phyloP scores from a whole-genome alignment of 2,329 filamentous ascomycete genomes.

The Myriosclerotinia curreyana region DNA sequence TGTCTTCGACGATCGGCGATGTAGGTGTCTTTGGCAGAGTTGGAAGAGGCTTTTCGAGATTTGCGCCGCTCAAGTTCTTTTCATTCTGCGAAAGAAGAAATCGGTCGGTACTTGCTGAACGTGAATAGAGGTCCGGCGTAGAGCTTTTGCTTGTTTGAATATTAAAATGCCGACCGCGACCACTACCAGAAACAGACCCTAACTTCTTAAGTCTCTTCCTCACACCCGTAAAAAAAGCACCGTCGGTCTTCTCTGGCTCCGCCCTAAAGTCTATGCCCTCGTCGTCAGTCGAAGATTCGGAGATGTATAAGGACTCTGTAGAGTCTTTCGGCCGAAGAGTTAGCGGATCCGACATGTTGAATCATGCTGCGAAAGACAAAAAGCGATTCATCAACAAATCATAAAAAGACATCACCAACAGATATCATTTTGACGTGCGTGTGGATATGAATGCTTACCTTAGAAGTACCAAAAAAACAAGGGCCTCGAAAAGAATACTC shows the following conservation, averaged over 20 bases:
- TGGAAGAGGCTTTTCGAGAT: conserved; percentile 38
- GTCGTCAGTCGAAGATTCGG: conserved; percentile 32
- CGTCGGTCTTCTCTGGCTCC: conserved; percentile 25
- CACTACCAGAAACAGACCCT: conserved; percentile 35
- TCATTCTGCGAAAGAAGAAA: conserved; percentile 21
- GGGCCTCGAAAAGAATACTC: conserved; percentile 22
- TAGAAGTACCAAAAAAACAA: conserved; percentile 17
- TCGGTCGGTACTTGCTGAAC: conserved; percentile 24
- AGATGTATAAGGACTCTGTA: conserved; percentile 32
- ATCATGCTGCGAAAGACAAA: conserved; percentile 31
- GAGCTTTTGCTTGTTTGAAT: conserved; percentile 28
- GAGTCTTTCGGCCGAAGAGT: conserved; percentile 36
- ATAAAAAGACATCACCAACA: conserved; percentile 23
- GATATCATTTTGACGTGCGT: conserved; percentile 18
- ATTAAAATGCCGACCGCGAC: conserved; percentile 30
- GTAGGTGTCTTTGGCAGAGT: conserved; percentile 34
- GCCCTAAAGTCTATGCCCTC: conserved; percentile 20
- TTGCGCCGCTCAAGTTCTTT: conserved; percentile 32
- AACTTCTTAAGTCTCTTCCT: conserved; percentile 37
- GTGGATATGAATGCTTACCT: conserved; percentile 24
- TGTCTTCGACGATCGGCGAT: conserved; percentile 25
- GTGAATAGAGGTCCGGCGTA: conserved; percentile 23
- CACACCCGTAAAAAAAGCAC: conserved; percentile 36
- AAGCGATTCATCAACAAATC: conserved; percentile 17
- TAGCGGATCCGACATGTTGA: conserved; percentile 38